A percentile compares a stretch with the other conserved stretches of the same genome.
These are phyloP conservation scores for Oryza meyeriana DNA, from an alignment of 176 grass and related monocot species.

Conservation along the genomic window DNA sequence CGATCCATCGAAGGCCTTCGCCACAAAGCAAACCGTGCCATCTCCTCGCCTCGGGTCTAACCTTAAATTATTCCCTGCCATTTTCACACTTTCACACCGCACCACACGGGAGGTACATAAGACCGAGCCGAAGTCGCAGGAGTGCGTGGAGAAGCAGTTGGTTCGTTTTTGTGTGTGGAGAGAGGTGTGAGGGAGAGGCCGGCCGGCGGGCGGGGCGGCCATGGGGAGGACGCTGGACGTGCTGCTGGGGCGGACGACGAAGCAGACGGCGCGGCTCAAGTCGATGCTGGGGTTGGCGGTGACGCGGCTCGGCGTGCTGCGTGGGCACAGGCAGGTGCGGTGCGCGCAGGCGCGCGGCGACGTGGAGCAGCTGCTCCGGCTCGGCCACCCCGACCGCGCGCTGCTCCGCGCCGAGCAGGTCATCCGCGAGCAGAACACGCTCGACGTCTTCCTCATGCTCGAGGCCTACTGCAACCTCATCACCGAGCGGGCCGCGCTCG, in stretches of 20 bases:
- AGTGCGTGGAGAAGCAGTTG: neutral
- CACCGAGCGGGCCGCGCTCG: conserved; percentile 44
- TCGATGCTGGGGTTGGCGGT: conserved; percentile 42
- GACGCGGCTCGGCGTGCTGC: conserved; percentile 57
- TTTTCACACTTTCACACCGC: conserved; percentile 18
- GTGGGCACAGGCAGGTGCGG: conserved; percentile 57
- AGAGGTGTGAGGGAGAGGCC: no score
- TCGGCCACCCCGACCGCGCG: conserved; percentile 68
- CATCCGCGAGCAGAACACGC: conserved; percentile 65
- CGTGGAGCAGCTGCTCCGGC: conserved; percentile 75
- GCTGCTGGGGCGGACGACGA: conserved; percentile 65
- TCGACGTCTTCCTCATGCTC: conserved; percentile 61
- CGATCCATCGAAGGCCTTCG: neutral
- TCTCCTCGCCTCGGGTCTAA: neutral
- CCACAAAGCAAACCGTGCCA: conserved; percentile 39
- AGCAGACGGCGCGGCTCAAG: conserved; percentile 57
- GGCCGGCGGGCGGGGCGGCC: neutral
- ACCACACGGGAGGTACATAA: conserved; percentile 27
- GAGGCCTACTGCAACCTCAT: conserved; percentile 68
- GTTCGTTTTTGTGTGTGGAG: neutral
- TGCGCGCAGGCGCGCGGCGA: conserved; percentile 60
- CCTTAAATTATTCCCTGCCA: neutral
- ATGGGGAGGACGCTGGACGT: conserved; percentile 82
- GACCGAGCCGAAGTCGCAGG: neutral
- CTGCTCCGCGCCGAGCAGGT: conserved; percentile 83